Base-by-base conservation (phyloP, 305 asterid species). In the Rubia occidens region DNA sequence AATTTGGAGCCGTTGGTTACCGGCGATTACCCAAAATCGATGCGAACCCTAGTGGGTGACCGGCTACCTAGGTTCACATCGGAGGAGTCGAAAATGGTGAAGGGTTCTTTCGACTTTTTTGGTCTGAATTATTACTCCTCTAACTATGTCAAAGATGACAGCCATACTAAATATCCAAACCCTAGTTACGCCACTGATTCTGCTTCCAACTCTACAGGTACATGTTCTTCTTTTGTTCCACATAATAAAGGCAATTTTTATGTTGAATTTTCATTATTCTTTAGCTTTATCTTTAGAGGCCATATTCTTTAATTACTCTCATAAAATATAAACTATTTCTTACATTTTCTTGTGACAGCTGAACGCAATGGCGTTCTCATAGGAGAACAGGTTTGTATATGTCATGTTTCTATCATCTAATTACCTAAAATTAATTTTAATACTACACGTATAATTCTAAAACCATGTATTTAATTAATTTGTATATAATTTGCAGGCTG, bases 101-200 rank as follows among this genome's bases (percentile, higher is more conserved):
- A 58, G 26, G 66, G 66, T 0, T 72, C 76, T 7, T 72, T 11
- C 53, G 76, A 72, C 60, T 64, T 66, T 42, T n/a, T 72, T 49
- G 76, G 74, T 11, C 21, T 72, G 13, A 72, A 64, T 42, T 42
- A 42, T 9, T 42, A 64, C 4, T 8, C 35, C 8, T 32, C 54
- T 40, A 18, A 18, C 1, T 64, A 42, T 5, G 51, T 6, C 4
- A 42, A 65, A 11, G 39, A 65, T 44, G 7, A 24, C 17, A 65
- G 56, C 8, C 3, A 26, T 3, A 5, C 13, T 5, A 8, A n/a
- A 5, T 18, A 24, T 20, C 8, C 6, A 43, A 20, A 43, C 11
- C 20, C n/a, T 44, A 65, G 56, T 11, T 43, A 4, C 56, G 20
- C 69, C 3, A 18, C 56, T 3, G 69, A 65, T 42, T 6, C 54